Percentiles rank a stretch among this genome's conserved stretches.
phyloP scores from a whole-genome alignment of 2,329 filamentous ascomycete genomes.

The Colletotrichum simmondsii region DNA sequence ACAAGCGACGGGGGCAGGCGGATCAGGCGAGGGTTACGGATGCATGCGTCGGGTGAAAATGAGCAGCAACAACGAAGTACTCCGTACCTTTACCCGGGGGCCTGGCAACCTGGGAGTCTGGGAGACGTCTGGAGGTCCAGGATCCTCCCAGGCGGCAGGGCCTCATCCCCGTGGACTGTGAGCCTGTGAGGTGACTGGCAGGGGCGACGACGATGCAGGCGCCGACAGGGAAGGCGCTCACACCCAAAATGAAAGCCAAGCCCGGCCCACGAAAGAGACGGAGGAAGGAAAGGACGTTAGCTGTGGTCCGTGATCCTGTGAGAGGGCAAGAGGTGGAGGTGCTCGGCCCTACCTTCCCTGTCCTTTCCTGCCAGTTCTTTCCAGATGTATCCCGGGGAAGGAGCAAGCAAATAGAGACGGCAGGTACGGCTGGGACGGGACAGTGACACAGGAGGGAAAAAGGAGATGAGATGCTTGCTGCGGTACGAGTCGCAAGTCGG shows the following conservation, averaged over 20 bases:
- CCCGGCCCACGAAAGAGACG: not conserved
- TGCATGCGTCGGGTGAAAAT: slow-evolving; percentile 2
- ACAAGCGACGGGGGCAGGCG: not conserved
- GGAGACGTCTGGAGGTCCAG: not conserved
- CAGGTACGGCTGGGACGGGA: not conserved
- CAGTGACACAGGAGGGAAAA: slow-evolving; percentile 9
- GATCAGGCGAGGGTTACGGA: slow-evolving; percentile 3
- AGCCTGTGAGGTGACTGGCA: not conserved
- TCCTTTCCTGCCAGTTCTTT: not conserved
- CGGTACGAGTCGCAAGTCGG: not conserved
- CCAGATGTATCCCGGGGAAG: not conserved
- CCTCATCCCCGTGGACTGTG: not conserved
- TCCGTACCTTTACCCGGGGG: not conserved
- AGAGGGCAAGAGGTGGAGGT: slow-evolving; percentile 1
- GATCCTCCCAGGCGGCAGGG: not conserved
- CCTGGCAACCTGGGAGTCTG: not conserved
- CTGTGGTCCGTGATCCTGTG: slow-evolving; percentile 13
- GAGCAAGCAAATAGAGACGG: not conserved
- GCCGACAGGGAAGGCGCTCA: slow-evolving; percentile 17
- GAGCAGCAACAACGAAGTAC: not conserved
- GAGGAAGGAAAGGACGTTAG: slow-evolving; percentile 5
- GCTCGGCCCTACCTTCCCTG: slow-evolving; percentile 26
- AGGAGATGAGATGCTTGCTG: not conserved
- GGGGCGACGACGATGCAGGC: slow-evolving; percentile 19
- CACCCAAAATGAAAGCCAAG: slow-evolving; percentile 18